Evolutionary conservation across 2,329 filamentous ascomycete species (phyloP).

Genomic region (Cryphonectria carpinicola): DNA sequence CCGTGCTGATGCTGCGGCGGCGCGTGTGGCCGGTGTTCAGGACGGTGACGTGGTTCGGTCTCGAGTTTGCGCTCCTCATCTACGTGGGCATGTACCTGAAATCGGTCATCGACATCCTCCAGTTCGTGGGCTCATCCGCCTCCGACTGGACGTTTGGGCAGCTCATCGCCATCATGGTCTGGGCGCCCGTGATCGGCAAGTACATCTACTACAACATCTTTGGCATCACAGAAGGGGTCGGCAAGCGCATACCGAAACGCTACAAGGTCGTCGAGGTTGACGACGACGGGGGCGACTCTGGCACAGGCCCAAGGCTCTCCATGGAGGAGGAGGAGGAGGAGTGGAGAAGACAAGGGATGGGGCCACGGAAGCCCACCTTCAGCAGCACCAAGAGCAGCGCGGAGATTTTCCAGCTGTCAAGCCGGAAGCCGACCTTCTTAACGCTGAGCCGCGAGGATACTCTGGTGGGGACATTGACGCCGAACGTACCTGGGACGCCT

Average conservation of each 20-base stretch:
- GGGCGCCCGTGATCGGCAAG: constrained; percentile 32
- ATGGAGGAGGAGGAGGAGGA: constrained; percentile 1
- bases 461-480: constrained; percentile 17
- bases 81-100: constrained; percentile 29
- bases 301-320: background rate
- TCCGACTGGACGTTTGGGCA: constrained; percentile 35
- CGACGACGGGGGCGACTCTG: constrained; percentile 7
- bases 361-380: constrained; percentile 9
- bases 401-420: constrained; percentile 1
- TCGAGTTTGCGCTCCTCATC: constrained; percentile 28
- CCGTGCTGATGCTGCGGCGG: constrained; percentile 19
- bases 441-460: constrained; percentile 19
- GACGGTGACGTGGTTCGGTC: constrained; percentile 17
- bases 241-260: constrained; percentile 22
- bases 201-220: constrained; percentile 26
- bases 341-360: constrained; percentile 10
- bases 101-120: constrained; percentile 23
- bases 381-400: background rate
- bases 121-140: constrained; percentile 22
- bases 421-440: background rate
- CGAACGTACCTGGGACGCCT: constrained; percentile 8
- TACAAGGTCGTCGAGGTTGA: constrained; percentile 25
- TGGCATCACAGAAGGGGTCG: constrained; percentile 24
- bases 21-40: constrained; percentile 15
- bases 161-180: constrained; percentile 34